phyloP scores from a whole-genome alignment of 2,329 filamentous ascomycete species.

The Alternaria ventricosa region DNA sequence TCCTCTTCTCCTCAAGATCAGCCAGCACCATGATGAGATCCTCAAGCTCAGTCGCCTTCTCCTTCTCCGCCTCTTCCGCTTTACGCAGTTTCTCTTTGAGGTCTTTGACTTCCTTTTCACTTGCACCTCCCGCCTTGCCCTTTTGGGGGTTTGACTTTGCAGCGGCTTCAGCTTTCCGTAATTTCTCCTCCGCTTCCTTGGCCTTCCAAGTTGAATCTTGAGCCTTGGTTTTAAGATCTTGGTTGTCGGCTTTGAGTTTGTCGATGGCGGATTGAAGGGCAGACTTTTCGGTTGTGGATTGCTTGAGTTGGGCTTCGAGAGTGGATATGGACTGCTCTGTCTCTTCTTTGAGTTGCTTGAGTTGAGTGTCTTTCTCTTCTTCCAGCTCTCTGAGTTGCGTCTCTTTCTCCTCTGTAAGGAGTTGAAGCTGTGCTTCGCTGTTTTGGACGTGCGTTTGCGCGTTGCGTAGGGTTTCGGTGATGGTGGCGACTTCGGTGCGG shows the following conservation, averaged over 20 bases:
- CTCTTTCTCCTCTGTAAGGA: constrained; percentile 43
- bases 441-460: constrained; percentile 33
- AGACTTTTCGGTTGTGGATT: constrained; percentile 9
- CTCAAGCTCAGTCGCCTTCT: constrained; percentile 56
- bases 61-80: constrained; percentile 44
- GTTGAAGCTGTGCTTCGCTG: constrained; percentile 45
- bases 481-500: constrained; percentile 32
- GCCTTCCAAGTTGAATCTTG: constrained; percentile 52
- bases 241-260: constrained; percentile 20
- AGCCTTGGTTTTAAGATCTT: constrained; percentile 49
- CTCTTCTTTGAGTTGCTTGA: constrained; percentile 1
- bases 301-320: background rate
- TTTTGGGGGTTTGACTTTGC: background rate
- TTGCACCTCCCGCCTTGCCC: background rate
- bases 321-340: constrained; percentile 14
- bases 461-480: constrained; percentile 30
- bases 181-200: constrained; percentile 57
- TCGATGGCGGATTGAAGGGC: constrained; percentile 24
- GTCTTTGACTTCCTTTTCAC: constrained; percentile 47
- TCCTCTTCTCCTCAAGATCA: constrained; percentile 56
- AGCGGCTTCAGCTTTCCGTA: background rate
- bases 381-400: background rate
- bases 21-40: constrained; percentile 57
- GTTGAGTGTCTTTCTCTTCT: background rate
- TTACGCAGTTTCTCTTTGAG: constrained; percentile 54